Conservation (phyloP, 78 protist species). For the Ministeria vibrans region DNA sequence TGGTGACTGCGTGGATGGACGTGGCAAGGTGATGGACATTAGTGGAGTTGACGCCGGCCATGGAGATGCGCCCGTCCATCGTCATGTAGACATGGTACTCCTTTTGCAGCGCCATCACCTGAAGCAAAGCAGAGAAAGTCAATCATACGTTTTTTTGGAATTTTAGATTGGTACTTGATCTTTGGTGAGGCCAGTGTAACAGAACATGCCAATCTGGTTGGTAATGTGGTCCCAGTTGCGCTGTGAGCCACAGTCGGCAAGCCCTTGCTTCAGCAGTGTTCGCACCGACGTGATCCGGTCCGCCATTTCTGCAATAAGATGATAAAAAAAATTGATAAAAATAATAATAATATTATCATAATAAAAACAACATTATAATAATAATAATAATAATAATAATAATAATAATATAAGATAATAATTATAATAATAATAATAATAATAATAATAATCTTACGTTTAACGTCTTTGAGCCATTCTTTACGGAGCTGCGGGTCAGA, state of each 20-base stretch:
- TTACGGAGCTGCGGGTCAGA: constrained; percentile 36
- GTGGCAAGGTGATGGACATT: constrained; percentile 74
- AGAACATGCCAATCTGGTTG: constrained; percentile 97
- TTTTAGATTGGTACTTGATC: not conserved
- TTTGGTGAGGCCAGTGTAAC: constrained; percentile 82
- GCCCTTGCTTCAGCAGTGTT: constrained; percentile 39
- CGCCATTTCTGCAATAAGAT: constrained; percentile 51
- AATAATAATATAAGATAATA: not conserved
- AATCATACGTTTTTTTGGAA: not conserved
- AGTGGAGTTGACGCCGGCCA: constrained; percentile 83
- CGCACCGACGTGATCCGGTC: constrained; percentile 86
- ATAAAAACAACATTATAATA: not conserved
- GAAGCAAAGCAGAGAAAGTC: not conserved
- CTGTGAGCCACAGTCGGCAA: constrained; percentile 46
- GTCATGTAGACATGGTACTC: constrained; percentile 76
- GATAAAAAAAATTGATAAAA: not conserved
- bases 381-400: too few species aligned
- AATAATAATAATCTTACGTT: not conserved
- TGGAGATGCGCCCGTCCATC: constrained; percentile 90
- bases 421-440: not conserved
- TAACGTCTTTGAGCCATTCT: not conserved
- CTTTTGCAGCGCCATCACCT: not conserved
- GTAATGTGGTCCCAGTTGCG: constrained; percentile 89
- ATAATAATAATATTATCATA: not conserved
- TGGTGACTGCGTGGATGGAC: constrained; percentile 69